These are phyloP conservation scores for Amanita pseudoporphyria DNA, from an alignment of 768 basidiomycete genomes.

Conservation along the genomic window DNA sequence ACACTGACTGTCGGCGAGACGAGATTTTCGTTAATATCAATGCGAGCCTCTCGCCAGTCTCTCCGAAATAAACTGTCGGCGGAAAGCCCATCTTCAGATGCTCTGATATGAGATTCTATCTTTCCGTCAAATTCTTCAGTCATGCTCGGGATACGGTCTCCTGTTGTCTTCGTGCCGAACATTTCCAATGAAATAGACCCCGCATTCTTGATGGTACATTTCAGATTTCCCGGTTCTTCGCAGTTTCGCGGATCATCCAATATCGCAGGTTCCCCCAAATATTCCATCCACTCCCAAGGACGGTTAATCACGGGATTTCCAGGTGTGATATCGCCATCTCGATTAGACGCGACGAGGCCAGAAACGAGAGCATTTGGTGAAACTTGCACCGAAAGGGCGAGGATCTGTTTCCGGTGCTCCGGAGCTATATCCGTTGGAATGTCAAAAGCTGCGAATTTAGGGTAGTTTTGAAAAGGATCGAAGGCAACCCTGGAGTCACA, in stretches of 20 bases:
- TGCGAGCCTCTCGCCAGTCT: slow-evolving; percentile 70
- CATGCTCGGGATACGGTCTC: slow-evolving; percentile 37
- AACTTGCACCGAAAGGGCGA: slow-evolving; percentile 46
- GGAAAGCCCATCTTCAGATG: slow-evolving; percentile 56
- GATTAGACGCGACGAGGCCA: slow-evolving; percentile 49
- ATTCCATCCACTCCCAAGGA: slow-evolving; percentile 86
- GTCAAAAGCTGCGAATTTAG: slow-evolving; percentile 36
- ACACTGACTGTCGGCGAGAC: not conserved
- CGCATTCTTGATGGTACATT: slow-evolving; percentile 45
- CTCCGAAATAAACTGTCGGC: slow-evolving; percentile 58
- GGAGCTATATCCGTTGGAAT: slow-evolving; percentile 48
- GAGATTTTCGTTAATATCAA: slow-evolving; percentile 22
- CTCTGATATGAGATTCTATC: slow-evolving; percentile 37
- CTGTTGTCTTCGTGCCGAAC: slow-evolving; percentile 57
- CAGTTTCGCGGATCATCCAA: slow-evolving; percentile 29
- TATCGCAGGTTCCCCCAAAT: slow-evolving; percentile 48
- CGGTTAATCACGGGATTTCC: slow-evolving; percentile 54
- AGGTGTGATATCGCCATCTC: slow-evolving; percentile 41
- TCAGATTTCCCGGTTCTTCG: slow-evolving; percentile 29
- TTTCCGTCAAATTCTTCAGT: slow-evolving; percentile 21
- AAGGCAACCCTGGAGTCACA: slow-evolving; percentile 41
- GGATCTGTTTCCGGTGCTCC: slow-evolving; percentile 48
- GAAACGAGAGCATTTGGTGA: slow-evolving; percentile 41
- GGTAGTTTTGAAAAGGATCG: slow-evolving; percentile 62
- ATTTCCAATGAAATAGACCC: slow-evolving; percentile 64